Base-by-base conservation (phyloP, 768 basidiomycete genomes). In the Boletus edulis region DNA sequence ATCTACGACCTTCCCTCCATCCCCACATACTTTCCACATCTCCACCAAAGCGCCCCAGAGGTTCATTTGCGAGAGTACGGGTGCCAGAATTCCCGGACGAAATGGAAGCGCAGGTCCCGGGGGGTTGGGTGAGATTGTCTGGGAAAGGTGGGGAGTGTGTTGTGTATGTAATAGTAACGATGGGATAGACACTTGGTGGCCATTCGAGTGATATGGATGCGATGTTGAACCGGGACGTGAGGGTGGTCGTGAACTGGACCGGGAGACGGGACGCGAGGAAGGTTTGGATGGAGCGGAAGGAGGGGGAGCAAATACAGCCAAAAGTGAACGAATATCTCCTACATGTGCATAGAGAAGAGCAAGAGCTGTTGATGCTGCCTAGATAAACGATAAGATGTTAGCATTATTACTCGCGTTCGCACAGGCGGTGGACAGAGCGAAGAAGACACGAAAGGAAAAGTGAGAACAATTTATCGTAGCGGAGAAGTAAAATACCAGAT, bases 401-500 rank as follows among this genome's bases (percentile, higher is more conserved):
- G 47, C n/a, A 79, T 55, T 13, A 18, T 39, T 53, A 15, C 14
- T 22, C 24, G 11, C 2, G 8, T 18, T 24, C 3, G 37, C 17
- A 40, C 3, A 12, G 11, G 47, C 12, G 29, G 18, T 46, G 13
- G 18, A 45, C 20, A 44, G 1, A n/a, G 35, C 14, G 22, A 42
- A n/a, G 37, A 57, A 49, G 27, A 46, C 18, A 39, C 1, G 18
- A 47, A 11, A 5, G 8, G 34, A 32, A 20, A 47, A 22, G 29
- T 17, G 29, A 50, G 13, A 34, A 32, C 24, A 37, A 51, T 18
- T 3, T 20, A 38, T 42, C 10, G 7, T 35, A 20, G 9, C 29
- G 43, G 13, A 22, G 14, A 29, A 45, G 22, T 9, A 67, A 65
- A 80, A 83, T 15, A 83, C 80, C 13, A 77, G 73, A 24, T 78